phyloP scores from a whole-genome alignment of 75 land plant genomes.

The Azolla pinnata region DNA sequence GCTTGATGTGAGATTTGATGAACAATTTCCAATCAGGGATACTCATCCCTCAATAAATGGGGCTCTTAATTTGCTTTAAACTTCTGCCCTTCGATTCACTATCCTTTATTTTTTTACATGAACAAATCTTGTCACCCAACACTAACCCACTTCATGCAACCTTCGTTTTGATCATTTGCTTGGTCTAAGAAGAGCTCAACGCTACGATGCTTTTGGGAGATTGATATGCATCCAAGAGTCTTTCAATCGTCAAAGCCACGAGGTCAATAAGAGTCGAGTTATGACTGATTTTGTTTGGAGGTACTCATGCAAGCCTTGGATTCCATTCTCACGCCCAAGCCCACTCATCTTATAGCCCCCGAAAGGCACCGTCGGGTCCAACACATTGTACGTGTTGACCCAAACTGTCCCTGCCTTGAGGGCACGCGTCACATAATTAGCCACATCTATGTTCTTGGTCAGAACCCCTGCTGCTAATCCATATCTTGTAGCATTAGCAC shows the following conservation, averaged over 20 bases:
- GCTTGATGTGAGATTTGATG: too few species aligned
- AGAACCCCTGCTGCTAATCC: slow-evolving; percentile 69
- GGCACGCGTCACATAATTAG: slow-evolving; percentile 53
- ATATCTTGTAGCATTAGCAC: slow-evolving; percentile 53
- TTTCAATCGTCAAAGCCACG: slow-evolving; percentile 44
- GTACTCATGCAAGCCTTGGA: slow-evolving; percentile 38
- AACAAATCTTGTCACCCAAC: too few species aligned
- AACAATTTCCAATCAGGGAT: too few species aligned
- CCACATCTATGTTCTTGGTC: slow-evolving; percentile 51
- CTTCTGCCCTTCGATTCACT: too few species aligned
- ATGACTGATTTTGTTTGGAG: slow-evolving; percentile 57
- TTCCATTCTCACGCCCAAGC: slow-evolving; percentile 52
- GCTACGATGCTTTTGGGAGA: too few species aligned
- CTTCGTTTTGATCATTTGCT: too few species aligned
- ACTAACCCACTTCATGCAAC: too few species aligned
- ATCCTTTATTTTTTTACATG: too few species aligned
- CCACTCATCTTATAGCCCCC: slow-evolving; percentile 88
- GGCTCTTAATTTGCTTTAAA: too few species aligned
- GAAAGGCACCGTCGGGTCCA: slow-evolving; percentile 47
- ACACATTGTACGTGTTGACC: slow-evolving; percentile 52
- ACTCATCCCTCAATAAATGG: too few species aligned
- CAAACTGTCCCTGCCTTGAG: slow-evolving; percentile 59
- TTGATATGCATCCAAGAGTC: too few species aligned
- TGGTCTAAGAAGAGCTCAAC: too few species aligned
- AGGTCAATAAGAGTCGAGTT: slow-evolving; percentile 41